Evolutionary conservation across 2,329 filamentous ascomycete genomes (phyloP), one percentile per base, ranked within the genome.

Genomic region (Alternaria infectoria): DNA sequence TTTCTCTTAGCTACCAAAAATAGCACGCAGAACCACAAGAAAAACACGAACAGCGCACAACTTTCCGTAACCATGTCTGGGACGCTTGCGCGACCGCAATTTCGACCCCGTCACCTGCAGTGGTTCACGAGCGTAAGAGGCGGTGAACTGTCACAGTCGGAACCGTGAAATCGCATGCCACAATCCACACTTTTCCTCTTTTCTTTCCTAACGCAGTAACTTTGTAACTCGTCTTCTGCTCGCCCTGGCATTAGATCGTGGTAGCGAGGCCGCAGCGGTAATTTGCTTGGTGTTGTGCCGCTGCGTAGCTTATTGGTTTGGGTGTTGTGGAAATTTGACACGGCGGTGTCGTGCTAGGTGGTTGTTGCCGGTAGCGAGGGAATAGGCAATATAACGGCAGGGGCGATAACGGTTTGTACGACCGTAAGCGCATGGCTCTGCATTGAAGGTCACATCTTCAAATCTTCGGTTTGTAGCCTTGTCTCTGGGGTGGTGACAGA

Each of bases 171-270:
- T 50, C 43, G 19, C 25, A 23, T 26, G 12, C 60, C 28, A 50
- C 13, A 62, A 62, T 62, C 60, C 56, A 62, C 60, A 21, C 50
- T 54, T 62, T 62, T 62, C 45, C 30, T 25, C 28, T 49, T 9
- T 51, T 36, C 45, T 59, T 62, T 54, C 60, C 60, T 19, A 50
- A 59, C 50, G 21, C 32, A 50, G 60, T 44, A 62, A 59, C 19
- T 36, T 28, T 32, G 26, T 23, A 40, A n/a, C 21, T 28, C 43
- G 6, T 45, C 23, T 46, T 62, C 50, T 59, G 49, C 43, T 62
- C 59, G 54, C 59, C 54, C 59, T 57, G 28, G 54, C 30, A 3
- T 56, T 23, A 19, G 28, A 46, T 32, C 26, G 25, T 36, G 60
- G 60, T 62, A 62, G 56, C 60, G 60, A 62, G 28, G 10, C 52